A percentile compares a stretch with the other conserved stretches of the same genome.
These are phyloP conservation scores for Colletotrichum sp. DNA, from an alignment of 2,329 filamentous ascomycete species.

Conservation along the genomic window DNA sequence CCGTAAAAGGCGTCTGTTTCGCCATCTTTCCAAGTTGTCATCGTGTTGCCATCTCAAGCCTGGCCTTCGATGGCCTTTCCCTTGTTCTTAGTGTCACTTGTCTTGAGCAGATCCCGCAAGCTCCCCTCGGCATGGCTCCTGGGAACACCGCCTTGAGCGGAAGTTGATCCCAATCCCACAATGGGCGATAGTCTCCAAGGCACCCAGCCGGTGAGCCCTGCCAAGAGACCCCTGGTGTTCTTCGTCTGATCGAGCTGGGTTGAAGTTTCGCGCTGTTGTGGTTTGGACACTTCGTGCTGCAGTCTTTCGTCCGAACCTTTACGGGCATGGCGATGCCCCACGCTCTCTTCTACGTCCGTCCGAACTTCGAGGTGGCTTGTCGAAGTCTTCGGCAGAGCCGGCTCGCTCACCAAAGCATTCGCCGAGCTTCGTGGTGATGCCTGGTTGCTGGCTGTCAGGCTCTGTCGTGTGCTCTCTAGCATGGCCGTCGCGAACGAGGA, in stretches of 20 bases:
- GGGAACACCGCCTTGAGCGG: slow-evolving; percentile 27
- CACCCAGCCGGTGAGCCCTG: slow-evolving; percentile 50
- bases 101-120: slow-evolving; percentile 56
- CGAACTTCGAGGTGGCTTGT: slow-evolving; percentile 54
- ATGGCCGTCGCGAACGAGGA: slow-evolving; percentile 45
- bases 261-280: slow-evolving; percentile 30
- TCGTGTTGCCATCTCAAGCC: not conserved
- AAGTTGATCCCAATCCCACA: slow-evolving; percentile 22
- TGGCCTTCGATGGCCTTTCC: slow-evolving; percentile 35
- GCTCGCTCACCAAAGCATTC: slow-evolving; percentile 56
- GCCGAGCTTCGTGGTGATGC: slow-evolving; percentile 38
- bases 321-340: slow-evolving; percentile 17
- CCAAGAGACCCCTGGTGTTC: slow-evolving; percentile 32
- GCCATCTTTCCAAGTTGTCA: not conserved
- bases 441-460: slow-evolving; percentile 29
- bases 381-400: slow-evolving; percentile 62
- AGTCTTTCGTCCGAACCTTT: slow-evolving; percentile 15
- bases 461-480: slow-evolving; percentile 38
- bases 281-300: slow-evolving; percentile 27
- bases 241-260: slow-evolving; percentile 25
- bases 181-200: slow-evolving; percentile 43
- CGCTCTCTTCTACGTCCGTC: slow-evolving; percentile 34
- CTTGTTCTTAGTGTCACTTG: slow-evolving; percentile 32
- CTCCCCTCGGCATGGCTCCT: slow-evolving; percentile 61
- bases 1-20: not conserved